These are phyloP conservation scores for Takakia lepidozioides DNA, from an alignment of 225 moss, liverwort and hornwort genomes.

Conservation along the genomic window DNA sequence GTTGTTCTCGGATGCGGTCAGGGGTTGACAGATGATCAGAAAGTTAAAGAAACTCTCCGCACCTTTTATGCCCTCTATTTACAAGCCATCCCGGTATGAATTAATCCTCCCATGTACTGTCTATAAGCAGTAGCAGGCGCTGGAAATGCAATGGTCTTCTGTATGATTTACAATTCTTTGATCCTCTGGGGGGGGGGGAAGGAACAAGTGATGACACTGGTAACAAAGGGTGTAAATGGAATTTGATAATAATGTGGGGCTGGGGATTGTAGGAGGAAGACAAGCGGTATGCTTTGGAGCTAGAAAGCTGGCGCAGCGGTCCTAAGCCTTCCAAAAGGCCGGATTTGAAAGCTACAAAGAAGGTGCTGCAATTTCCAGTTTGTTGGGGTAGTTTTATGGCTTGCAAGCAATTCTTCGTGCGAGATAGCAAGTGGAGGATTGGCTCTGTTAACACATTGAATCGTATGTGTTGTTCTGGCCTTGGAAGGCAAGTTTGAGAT, in stretches of 20 bases:
- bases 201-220: background rate
- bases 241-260: too few species aligned
- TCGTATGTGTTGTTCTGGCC: background rate
- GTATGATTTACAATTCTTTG: background rate
- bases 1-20: too few species aligned
- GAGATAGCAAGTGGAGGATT: background rate
- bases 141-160: background rate
- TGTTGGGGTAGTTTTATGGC: background rate
- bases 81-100: too few species aligned
- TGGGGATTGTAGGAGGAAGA: slow-evolving; percentile 27
- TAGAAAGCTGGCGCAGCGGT: slow-evolving; percentile 8
- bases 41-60: too few species aligned
- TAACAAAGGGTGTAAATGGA: too few species aligned
- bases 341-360: slow-evolving; percentile 46
- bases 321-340: slow-evolving; percentile 56
- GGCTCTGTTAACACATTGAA: background rate
- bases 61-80: too few species aligned
- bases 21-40: too few species aligned
- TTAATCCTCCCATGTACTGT: background rate
- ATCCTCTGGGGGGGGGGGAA: background rate
- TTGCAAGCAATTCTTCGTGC: background rate
- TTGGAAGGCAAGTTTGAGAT: too few species aligned
- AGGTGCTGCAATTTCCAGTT: slow-evolving; percentile 14
- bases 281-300: slow-evolving; percentile 33
- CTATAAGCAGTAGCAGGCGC: background rate